Evolutionary conservation across 257 asterid genomes (phyloP).

Genomic region (Solanum sejunctum): DNA sequence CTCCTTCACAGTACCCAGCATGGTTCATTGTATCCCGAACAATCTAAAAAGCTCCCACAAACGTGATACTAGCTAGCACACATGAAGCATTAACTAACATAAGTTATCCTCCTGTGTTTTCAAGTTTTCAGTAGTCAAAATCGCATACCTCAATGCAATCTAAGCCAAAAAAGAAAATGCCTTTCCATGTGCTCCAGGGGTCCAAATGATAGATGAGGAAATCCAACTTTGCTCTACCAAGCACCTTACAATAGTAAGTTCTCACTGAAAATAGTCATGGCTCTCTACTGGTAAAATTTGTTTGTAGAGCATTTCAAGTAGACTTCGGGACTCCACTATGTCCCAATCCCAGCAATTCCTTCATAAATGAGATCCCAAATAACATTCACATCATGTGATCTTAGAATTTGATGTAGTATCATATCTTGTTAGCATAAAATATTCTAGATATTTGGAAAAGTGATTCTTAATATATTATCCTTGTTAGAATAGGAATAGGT

Average conservation of each 20-base stretch:
- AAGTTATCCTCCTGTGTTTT: not conserved
- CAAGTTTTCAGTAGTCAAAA: not conserved
- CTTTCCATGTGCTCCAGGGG: not conserved
- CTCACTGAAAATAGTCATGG: not conserved
- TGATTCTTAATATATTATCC: not conserved
- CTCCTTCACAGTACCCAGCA: not conserved
- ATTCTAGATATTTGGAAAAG: not conserved
- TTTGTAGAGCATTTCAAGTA: not conserved
- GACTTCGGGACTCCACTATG: not conserved
- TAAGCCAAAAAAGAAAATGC: not conserved
- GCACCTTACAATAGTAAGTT: not conserved
- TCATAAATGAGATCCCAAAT: not conserved
- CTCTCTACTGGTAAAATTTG: not conserved
- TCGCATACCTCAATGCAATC: not conserved
- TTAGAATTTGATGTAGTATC: not conserved
- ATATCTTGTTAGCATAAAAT: not conserved
- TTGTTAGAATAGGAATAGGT: too few relatives aligned
- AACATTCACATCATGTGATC: not conserved
- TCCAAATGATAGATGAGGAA: not conserved
- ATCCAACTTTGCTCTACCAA: not conserved
- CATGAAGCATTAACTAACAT: not conserved
- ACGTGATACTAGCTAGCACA: not conserved
- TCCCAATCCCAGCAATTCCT: not conserved
- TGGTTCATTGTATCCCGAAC: not conserved
- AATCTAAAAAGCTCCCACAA: not conserved